Percentiles rank a stretch among this genome's conserved stretches.
Evolutionary conservation across 306 rosid species (phyloP).

Genomic region (Coriaria nepalensis): DNA sequence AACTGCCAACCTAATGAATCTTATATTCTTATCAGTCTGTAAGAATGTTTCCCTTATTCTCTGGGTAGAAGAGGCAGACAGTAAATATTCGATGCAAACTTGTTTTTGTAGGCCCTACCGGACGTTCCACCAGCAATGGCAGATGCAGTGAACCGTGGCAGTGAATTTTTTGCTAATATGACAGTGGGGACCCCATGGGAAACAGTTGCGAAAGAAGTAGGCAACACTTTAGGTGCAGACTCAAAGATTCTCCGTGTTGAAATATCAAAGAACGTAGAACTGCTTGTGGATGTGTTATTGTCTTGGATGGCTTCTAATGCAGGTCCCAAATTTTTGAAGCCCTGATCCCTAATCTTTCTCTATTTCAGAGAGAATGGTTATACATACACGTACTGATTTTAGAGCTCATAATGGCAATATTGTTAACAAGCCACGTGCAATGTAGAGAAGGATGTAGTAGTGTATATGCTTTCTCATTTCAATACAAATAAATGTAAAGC

Average conservation of each 20-base stretch:
- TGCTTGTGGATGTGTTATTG: constrained; percentile 62
- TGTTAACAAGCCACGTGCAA: too few relatives aligned
- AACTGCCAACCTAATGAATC: too few relatives aligned
- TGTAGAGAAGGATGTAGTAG: too few relatives aligned
- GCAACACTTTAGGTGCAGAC: constrained; percentile 65
- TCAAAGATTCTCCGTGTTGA: constrained; percentile 52
- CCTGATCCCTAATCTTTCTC: constrained; percentile 9
- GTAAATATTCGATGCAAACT: too few relatives aligned
- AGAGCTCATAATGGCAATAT: too few relatives aligned
- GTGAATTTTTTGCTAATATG: constrained; percentile 69
- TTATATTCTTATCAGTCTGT: too few relatives aligned
- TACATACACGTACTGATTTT: too few relatives aligned
- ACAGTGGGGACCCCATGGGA: constrained; percentile 86
- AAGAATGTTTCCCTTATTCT: too few relatives aligned
- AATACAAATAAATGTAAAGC: too few relatives aligned
- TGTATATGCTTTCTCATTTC: too few relatives aligned
- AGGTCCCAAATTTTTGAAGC: constrained; percentile 53
- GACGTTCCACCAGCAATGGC: constrained; percentile 97
- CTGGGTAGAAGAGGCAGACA: too few relatives aligned
- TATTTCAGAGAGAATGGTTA: too few relatives aligned
- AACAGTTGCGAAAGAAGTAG: constrained; percentile 81
- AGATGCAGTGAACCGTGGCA: constrained; percentile 86
- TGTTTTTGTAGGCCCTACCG: constrained; percentile 61
- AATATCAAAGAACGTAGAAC: constrained; percentile 58
- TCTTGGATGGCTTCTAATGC: constrained; percentile 74